Evolutionary conservation across 2,329 filamentous ascomycete species (phyloP).

Genomic region (Penicillium sp.): DNA sequence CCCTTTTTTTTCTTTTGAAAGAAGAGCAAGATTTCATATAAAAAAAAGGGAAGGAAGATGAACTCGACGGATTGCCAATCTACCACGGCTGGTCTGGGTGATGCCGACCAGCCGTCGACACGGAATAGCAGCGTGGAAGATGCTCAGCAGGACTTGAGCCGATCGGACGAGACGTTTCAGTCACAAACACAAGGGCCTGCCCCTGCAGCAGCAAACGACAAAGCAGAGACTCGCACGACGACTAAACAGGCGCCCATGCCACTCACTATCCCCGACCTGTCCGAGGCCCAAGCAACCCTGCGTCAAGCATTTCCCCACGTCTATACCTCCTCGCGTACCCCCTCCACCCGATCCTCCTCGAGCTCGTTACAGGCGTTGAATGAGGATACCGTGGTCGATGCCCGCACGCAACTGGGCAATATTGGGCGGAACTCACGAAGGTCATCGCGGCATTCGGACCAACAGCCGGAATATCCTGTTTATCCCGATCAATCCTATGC

Average conservation of each 20-base stretch:
- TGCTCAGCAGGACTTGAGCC: conserved; percentile 25
- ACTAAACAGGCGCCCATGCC: conserved; percentile 35
- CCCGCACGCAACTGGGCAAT: conserved; percentile 38
- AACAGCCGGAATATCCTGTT: conserved; percentile 44
- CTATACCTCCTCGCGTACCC: conserved; percentile 41
- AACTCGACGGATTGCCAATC: conserved; percentile 40
- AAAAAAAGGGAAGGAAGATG: conserved; percentile 25
- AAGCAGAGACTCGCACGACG: conserved; percentile 25
- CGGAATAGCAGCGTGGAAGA: conserved; percentile 31
- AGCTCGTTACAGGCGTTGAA: conserved; percentile 49
- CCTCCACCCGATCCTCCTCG: conserved; percentile 48
- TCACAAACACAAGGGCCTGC: conserved; percentile 3
- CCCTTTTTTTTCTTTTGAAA: conserved; percentile 6
- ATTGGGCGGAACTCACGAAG: conserved; percentile 32
- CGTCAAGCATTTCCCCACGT: conserved; percentile 40
- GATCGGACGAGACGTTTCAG: conserved; percentile 29
- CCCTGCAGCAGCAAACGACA: conserved; percentile 27
- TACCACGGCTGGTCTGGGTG: conserved; percentile 38
- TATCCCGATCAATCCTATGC: conserved; percentile 56
- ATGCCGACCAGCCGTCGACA: conserved; percentile 30
- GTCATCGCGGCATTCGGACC: conserved; percentile 36
- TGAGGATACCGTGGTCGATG: conserved; percentile 43
- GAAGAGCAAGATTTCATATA: conserved; percentile 8
- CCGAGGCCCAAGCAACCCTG: conserved; percentile 37
- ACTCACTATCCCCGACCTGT: conserved; percentile 30